Base-by-base conservation (phyloP, 139 green algal species). In the Raphidocelis subcapitata region DNA sequence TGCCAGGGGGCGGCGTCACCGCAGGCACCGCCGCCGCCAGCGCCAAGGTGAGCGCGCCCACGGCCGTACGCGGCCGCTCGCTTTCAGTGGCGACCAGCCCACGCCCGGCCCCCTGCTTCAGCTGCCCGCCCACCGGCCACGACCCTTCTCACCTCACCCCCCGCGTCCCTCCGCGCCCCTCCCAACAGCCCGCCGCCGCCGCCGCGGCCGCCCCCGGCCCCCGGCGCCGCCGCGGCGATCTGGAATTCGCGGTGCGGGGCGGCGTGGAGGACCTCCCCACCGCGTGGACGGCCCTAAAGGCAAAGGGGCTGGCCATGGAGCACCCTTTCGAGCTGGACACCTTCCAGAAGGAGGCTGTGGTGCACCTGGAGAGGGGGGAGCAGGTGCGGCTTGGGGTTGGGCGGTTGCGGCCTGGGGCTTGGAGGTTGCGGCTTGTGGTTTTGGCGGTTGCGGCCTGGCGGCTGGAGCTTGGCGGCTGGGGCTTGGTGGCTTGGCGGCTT, bases 321-420 rank as follows among this genome's bases (percentile, higher is more conserved):
- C 97, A 87, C 67, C 92, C 93, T 35, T 97, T 97, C 69, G 87
- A 95, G 84, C 88, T 98, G 41, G 95, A 99, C 77, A 73, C 60
- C 0, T 99, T 99, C 61, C 95, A 99, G 79, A 97, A 98, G 76
- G 94, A 87, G 71, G 77, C 77, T 21, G 55, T 87, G 61, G 44
- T 82, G 52, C 76, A 82, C 37, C 64, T 82, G 62, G 76, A 82
- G 54, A 44, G n/a, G 26, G 60, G 52, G 2, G 57, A 37, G 37
- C 72, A 62, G 63, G 72, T 77, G 32, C 33, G 69, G 32, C 14
- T 21, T n/a, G 55, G 16, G 12, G 2, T 12, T 23, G 24, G 51
- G 26, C 33, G 3, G 1, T 65, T n/a, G n/a, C n/a, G n/a, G n/a
- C n/a, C n/a, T n/a, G n/a, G 28, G 20, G 36, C 59, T 20, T 20